phyloP scores from a whole-genome alignment of 192 early-diverging fungal genomes.

The Coemansia interrupta region DNA sequence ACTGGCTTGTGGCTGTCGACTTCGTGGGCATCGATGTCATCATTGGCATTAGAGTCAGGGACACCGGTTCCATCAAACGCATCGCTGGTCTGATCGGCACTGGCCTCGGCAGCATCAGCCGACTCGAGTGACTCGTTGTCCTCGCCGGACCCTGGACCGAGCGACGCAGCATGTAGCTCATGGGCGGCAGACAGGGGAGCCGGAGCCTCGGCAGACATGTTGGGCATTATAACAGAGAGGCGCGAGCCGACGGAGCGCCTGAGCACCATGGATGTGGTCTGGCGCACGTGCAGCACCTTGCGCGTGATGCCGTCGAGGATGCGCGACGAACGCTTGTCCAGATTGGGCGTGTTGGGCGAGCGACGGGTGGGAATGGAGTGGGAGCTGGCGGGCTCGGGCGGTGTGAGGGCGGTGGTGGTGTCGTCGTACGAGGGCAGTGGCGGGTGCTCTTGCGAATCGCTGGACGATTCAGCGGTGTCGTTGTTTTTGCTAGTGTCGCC shows the following conservation, averaged over 20 bases:
- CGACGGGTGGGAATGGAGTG: neutral
- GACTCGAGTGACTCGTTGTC: constrained; percentile 5
- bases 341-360: constrained; percentile 5
- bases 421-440: neutral
- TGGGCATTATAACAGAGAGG: constrained; percentile 13
- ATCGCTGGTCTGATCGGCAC: constrained; percentile 1
- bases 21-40: constrained; percentile 5
- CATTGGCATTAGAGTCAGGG: neutral
- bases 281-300: constrained; percentile 44
- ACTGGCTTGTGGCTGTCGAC: neutral
- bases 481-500: neutral
- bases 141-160: neutral
- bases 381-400: constrained; percentile 3
- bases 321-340: constrained; percentile 40
- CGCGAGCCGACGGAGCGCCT: constrained; percentile 39
- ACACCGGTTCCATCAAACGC: constrained; percentile 1
- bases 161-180: neutral
- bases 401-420: neutral
- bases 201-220: too few relatives aligned
- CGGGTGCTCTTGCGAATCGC: neutral
- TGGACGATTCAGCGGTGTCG: too few relatives aligned
- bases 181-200: neutral
- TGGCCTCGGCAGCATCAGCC: constrained; percentile 8
- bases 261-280: constrained; percentile 49
- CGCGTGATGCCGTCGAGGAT: constrained; percentile 41